Evolutionary conservation across 208 protist species (phyloP), one percentile per base, ranked within the genome.

Genomic region (Leishmania aethiopica): DNA sequence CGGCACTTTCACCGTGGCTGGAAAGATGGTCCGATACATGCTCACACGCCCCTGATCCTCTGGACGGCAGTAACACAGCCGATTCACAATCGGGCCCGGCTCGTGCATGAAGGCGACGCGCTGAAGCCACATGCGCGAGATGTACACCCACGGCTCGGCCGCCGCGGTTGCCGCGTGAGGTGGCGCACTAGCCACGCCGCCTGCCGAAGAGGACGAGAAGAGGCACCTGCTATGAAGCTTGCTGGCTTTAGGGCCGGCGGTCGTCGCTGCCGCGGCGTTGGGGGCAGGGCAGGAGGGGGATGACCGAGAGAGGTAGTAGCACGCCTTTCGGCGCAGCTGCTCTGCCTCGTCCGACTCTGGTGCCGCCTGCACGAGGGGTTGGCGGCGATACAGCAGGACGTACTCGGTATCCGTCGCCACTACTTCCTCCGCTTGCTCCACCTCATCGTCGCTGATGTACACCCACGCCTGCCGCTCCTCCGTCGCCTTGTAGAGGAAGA

Each of bases 101-200:
- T 98, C 95, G 40, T 83, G 75, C 64, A 96, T 82, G 79, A 95
- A 93, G 59, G 93, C 93, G 55, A 92, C 86, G 25, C 92, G 92
- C 73, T 96, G 92, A 37, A 98, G 86, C 93, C 95, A 98, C 49
- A 85, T 79, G n/a, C 92, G 91, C 28, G 92, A 93, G 49, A 98
- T 92, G 82, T 94, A 96, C 28, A 97, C 94, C 32, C 10, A 11
- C 22, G 55, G 25, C 7, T 40, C 8, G 51, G 67, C 0, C 35
- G 55, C 17, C 47, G 8, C 49, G 3, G 55, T 17, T 51, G 35
- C 3, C 22, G 53, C 57, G 28, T 17, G 7, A 32, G 35, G 32
- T 45, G 32, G n/a, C 17, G 49, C 32, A 45, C 49, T 32, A 62
- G 49, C 72, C 22, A 35, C 69, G 32, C 25, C 32, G 37, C 55